A percentile compares a stretch with the other conserved stretches of the same genome.
phyloP scores from a whole-genome alignment of 1,139 yeast species.

The Scheffersomyces stambukii region DNA sequence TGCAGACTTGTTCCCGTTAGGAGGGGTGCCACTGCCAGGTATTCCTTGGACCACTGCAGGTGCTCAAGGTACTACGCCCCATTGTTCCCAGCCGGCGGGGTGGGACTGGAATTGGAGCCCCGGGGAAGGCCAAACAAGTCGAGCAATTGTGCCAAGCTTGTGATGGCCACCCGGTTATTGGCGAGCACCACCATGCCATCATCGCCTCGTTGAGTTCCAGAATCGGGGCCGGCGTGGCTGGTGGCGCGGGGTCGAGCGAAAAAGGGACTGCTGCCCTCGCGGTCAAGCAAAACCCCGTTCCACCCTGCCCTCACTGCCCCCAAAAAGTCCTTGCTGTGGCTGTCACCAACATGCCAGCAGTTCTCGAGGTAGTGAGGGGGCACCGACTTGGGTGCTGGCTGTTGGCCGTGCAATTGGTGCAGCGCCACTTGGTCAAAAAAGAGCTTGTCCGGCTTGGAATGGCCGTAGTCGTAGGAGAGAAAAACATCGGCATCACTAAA shows the following conservation, averaged over 20 bases:
- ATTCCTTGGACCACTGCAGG: too few species aligned
- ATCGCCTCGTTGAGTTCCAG: neutral
- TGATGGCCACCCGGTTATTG: conserved; percentile 32
- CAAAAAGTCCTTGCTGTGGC: conserved; percentile 46
- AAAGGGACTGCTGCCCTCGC: conserved; percentile 25
- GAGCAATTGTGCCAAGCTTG: conserved; percentile 23
- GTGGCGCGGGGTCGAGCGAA: too few species aligned
- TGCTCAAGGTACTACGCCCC: too few species aligned
- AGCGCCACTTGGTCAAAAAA: conserved; percentile 41
- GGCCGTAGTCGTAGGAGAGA: conserved; percentile 53
- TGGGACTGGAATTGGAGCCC: too few species aligned
- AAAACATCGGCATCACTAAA: conserved; percentile 36
- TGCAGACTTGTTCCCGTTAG: too few species aligned
- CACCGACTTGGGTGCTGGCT: conserved; percentile 7
- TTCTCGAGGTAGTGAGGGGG: conserved; percentile 16
- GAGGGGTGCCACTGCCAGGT: too few species aligned
- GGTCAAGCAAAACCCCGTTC: conserved; percentile 54
- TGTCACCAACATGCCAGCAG: conserved; percentile 70
- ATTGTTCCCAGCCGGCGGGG: too few species aligned
- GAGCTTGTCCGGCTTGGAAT: conserved; percentile 45
- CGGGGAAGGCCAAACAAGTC: conserved; percentile 15
- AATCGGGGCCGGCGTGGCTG: conserved; percentile 2
- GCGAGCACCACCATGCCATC: conserved; percentile 22
- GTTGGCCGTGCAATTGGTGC: conserved; percentile 2
- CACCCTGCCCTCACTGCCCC: conserved; percentile 57